A percentile compares a stretch with the other conserved stretches of the same genome.
phyloP scores from a whole-genome alignment of 306 rosid species.

The Astragalus membranaceus region DNA sequence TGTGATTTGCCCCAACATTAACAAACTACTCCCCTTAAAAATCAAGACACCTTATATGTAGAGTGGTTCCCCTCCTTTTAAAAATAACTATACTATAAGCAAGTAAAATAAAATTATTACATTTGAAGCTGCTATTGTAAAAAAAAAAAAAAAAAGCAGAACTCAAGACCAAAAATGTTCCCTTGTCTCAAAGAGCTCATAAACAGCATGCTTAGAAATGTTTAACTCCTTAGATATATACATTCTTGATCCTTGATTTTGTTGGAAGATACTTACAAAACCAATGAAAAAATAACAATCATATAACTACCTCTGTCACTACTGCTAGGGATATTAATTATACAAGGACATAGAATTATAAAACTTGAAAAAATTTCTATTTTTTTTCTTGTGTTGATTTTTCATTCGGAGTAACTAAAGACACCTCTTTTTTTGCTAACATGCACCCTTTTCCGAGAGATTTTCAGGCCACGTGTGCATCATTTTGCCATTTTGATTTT shows the following conservation, averaged over 20 bases:
- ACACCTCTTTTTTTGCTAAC: background rate
- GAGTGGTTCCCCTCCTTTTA: no score
- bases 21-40: no score
- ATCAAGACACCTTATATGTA: no score
- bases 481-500: no score
- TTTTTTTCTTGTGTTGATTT: background rate
- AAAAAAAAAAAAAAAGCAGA: background rate
- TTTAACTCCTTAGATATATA: background rate
- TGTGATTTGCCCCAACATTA: no score
- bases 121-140: background rate
- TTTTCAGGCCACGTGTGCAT: no score
- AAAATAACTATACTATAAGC: no score
- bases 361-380: background rate
- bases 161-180: background rate
- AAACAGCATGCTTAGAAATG: background rate
- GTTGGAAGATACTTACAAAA: conserved; percentile 24
- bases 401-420: background rate
- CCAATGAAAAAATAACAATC: conserved; percentile 10
- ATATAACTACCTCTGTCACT: background rate
- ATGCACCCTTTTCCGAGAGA: no score
- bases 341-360: background rate
- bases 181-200: background rate
- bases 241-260: background rate
- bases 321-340: background rate
- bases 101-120: background rate